Percentiles rank a stretch among this genome's conserved stretches.
phyloP scores from a whole-genome alignment of 2,329 filamentous ascomycete species.

The Leptographium lundbergii region DNA sequence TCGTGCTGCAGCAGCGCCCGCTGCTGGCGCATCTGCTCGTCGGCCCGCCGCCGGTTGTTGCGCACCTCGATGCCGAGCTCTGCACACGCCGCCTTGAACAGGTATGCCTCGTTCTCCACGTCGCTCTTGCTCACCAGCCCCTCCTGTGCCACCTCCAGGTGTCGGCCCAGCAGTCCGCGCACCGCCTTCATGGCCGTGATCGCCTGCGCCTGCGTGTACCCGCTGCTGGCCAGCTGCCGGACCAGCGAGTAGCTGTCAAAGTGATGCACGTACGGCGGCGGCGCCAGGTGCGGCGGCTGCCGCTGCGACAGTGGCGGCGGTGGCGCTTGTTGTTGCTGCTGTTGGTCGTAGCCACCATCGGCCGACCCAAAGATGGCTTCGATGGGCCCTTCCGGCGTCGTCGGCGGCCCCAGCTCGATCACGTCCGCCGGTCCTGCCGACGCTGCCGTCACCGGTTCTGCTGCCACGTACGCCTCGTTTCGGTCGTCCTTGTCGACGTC shows the following conservation, averaged over 20 bases:
- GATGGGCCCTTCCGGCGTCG: background rate
- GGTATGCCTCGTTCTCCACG: conserved; percentile 87
- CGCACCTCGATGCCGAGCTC: conserved; percentile 81
- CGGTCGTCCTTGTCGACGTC: conserved; percentile 12
- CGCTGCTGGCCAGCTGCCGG: conserved; percentile 57
- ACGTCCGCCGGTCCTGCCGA: conserved; percentile 5
- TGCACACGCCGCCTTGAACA: conserved; percentile 87
- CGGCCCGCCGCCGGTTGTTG: conserved; percentile 61
- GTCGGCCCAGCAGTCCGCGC: conserved; percentile 60
- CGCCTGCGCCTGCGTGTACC: conserved; percentile 63
- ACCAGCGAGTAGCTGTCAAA: conserved; percentile 93
- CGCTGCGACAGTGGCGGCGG: conserved; percentile 12
- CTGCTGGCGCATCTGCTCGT: conserved; percentile 73
- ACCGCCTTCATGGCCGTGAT: conserved; percentile 89
- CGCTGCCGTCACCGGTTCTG: background rate
- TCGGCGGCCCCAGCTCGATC: conserved; percentile 13
- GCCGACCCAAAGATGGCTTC: background rate
- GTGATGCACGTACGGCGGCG: conserved; percentile 80
- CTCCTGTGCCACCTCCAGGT: conserved; percentile 68
- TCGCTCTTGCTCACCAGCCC: conserved; percentile 81
- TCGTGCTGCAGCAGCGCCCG: conserved; percentile 83
- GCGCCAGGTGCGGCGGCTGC: conserved; percentile 49
- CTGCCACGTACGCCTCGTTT: background rate
- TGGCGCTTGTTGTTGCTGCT: background rate
- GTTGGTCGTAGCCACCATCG: background rate